Percentiles rank a stretch among this genome's conserved stretches.
These are phyloP conservation scores for Leishmania braziliensis DNA, from an alignment of 208 protist species.

Conservation along the genomic window DNA sequence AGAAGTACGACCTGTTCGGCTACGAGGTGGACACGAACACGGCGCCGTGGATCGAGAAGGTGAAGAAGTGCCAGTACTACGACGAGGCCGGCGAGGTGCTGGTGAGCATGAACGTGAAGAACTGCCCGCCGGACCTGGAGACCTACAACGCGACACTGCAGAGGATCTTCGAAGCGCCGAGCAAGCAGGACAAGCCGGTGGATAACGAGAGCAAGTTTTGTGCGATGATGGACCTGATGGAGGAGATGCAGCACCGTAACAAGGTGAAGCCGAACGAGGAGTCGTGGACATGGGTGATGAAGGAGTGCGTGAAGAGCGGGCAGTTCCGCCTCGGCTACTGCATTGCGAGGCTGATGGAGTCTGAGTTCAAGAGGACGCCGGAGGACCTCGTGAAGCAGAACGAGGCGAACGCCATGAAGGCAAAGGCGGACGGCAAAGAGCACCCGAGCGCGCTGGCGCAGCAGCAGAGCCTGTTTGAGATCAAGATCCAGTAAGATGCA, in stretches of 20 bases:
- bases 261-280: slow-evolving; percentile 87
- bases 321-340: slow-evolving; percentile 87
- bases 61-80: slow-evolving; percentile 84
- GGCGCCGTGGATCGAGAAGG: slow-evolving; percentile 83
- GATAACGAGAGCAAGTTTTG: slow-evolving; percentile 91
- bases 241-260: slow-evolving; percentile 91
- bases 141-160: slow-evolving; percentile 89
- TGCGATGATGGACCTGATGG: slow-evolving; percentile 89
- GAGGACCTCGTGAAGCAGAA: slow-evolving; percentile 81
- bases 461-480: slow-evolving; percentile 80
- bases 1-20: slow-evolving; percentile 89
- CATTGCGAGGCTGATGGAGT: slow-evolving; percentile 74
- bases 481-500: slow-evolving; percentile 82
- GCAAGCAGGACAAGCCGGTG: slow-evolving; percentile 67
- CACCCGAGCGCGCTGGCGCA: slow-evolving; percentile 70
- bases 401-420: slow-evolving; percentile 79
- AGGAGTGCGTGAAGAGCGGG: slow-evolving; percentile 82
- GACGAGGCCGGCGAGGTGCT: slow-evolving; percentile 89
- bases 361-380: slow-evolving; percentile 78
- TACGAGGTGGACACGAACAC: slow-evolving; percentile 90
- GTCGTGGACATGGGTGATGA: slow-evolving; percentile 88
- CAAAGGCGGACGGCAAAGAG: slow-evolving; percentile 85
- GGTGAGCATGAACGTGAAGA: slow-evolving; percentile 90
- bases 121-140: slow-evolving; percentile 88
- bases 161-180: slow-evolving; percentile 75